Evolutionary conservation across 1,284 basidiomycete genomes (phyloP), one percentile per base, ranked within the genome.

Genomic region (Leccinum subspadiceum): DNA sequence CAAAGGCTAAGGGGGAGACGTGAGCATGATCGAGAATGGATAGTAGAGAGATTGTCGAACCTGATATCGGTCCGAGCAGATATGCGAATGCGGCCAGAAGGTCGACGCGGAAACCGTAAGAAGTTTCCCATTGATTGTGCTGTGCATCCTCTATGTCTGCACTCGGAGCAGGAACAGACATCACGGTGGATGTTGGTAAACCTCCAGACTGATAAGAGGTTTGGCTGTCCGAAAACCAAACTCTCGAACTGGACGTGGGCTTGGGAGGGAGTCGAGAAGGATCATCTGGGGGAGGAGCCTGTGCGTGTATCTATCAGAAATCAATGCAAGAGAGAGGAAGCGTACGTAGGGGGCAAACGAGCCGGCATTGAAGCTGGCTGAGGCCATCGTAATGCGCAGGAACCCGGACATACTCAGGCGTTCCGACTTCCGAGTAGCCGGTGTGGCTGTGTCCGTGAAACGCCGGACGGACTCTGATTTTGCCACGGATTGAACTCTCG

Each of bases 181-280:
- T 78, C n/a, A 24, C 2, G 53, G 78, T 77, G 67, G 85, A 84
- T 7, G 83, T 81, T 4, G 86, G 85, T 22, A 86, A 75, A 9
- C 79, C 88, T 29, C 89, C 90, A 17, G 86, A 86, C 72, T 91
- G 90, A 67, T 92, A 92, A 7, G 85, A 87, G 2, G 73, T 63
- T 46, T 74, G 68, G 37, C 63, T 75, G 63, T 78, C 71, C 49
- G 83, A 81, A 62, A 88, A 86, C 87, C 87, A 90, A 37, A 67
- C 35, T 52, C 50, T 57, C 26, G 85, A 79, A 57, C 79, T 76
- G 54, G 77, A 74, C 55, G 1, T 5, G 39, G 39, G 2, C 9
- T 41, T 41, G 9, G 9, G 39, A 0, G 44, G 5, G 22, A 61
- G 17, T 26, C 35, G 35, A 62, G 48, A 48, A 62, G 44, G 37